Evolutionary conservation across 2,329 filamentous ascomycete genomes (phyloP).

Genomic region (Arthroderma sp.): DNA sequence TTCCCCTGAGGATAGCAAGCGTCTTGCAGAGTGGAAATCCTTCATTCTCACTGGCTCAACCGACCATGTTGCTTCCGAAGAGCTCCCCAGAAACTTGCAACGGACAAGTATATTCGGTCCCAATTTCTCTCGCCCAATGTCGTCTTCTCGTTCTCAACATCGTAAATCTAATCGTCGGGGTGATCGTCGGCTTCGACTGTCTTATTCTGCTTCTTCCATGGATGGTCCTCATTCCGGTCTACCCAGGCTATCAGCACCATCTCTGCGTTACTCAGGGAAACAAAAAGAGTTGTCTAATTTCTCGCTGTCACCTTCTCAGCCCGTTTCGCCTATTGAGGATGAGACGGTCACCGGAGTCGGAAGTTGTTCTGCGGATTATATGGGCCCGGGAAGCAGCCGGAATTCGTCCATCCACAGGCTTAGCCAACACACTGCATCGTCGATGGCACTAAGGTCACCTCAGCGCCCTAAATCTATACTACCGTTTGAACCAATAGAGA

Average conservation of each 20-base stretch:
- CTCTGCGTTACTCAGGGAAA: background rate
- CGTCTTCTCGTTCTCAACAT: slow-evolving; percentile 1
- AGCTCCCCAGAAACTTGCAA: background rate
- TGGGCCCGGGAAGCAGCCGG: slow-evolving; percentile 14
- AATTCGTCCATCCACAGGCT: slow-evolving; percentile 13
- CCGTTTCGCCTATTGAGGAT: background rate
- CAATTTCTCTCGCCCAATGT: slow-evolving; percentile 13
- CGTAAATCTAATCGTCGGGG: background rate
- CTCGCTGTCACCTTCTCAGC: background rate
- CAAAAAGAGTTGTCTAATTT: background rate
- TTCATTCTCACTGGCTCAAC: background rate
- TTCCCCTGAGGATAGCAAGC: background rate
- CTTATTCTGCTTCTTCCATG: background rate
- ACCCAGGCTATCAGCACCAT: background rate
- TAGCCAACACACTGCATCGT: slow-evolving; percentile 11
- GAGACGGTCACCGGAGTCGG: background rate
- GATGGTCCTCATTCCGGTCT: background rate
- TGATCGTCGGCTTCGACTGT: background rate
- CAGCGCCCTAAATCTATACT: slow-evolving; percentile 8
- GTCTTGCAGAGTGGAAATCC: background rate
- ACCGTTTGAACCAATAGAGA: slow-evolving; percentile 5
- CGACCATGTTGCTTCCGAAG: background rate
- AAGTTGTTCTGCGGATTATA: background rate
- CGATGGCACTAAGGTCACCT: slow-evolving; percentile 8
- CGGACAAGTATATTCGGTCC: slow-evolving; percentile 7